phyloP scores from a whole-genome alignment of 1,139 yeast genomes.

The Pichia terricola region DNA sequence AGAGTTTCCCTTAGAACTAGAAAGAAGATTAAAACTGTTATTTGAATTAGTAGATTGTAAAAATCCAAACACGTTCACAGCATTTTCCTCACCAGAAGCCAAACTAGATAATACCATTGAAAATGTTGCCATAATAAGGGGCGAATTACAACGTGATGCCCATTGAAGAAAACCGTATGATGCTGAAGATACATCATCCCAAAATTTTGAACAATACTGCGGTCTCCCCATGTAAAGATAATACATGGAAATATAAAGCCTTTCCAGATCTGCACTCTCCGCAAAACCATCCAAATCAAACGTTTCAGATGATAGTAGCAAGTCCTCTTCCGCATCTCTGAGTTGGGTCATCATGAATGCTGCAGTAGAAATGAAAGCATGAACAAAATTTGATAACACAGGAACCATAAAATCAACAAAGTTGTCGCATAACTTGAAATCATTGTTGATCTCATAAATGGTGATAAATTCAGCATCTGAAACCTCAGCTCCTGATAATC shows the following conservation, averaged over 20 bases:
- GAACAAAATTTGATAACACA: constrained; percentile 45
- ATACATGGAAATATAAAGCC: constrained; percentile 73
- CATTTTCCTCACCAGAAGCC: constrained; percentile 48
- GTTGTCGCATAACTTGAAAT: constrained; percentile 25
- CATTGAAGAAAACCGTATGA: constrained; percentile 73
- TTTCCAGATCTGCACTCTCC: constrained; percentile 74
- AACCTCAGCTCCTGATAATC: constrained; percentile 10
- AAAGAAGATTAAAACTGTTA: constrained; percentile 1
- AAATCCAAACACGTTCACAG: constrained; percentile 37
- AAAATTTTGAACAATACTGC: constrained; percentile 49
- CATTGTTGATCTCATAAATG: constrained; percentile 25
- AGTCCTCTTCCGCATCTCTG: constrained; percentile 82
- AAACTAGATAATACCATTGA: constrained; percentile 72
- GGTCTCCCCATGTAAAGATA: constrained; percentile 59
- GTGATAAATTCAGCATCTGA: constrained; percentile 20
- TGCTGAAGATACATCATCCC: constrained; percentile 60
- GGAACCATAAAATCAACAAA: constrained; percentile 23
- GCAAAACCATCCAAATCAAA: constrained; percentile 46
- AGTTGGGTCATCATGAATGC: constrained; percentile 75
- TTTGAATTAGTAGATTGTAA: constrained; percentile 23
- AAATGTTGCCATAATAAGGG: constrained; percentile 75
- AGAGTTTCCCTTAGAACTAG: constrained; percentile 11
- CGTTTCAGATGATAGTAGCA: constrained; percentile 43
- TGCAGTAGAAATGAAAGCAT: constrained; percentile 55
- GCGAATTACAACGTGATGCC: constrained; percentile 81